phyloP scores from a whole-genome alignment of 345 rosid genomes.

The Euphorbia pulcherrima region DNA sequence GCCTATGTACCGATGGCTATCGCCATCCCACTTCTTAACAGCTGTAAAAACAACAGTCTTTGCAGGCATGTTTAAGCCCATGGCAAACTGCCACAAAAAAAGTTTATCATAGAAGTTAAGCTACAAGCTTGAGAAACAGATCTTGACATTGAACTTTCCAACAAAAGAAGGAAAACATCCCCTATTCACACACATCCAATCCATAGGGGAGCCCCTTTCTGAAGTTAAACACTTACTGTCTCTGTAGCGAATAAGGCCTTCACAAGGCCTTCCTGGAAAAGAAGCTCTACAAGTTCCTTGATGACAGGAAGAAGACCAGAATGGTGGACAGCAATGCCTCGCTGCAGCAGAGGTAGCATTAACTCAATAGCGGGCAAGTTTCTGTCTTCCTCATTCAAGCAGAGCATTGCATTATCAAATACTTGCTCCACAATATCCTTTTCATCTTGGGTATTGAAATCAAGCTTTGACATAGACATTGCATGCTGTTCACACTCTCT shows the following conservation, averaged over 20 bases:
- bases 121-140: conserved; percentile 2
- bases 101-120: conserved; percentile 4
- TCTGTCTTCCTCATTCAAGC: conserved; percentile 96
- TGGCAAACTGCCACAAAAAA: conserved; percentile 70
- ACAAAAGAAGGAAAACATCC: conserved; percentile 6
- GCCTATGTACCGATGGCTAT: conserved; percentile 88
- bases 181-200: conserved; percentile 6
- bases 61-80: conserved; percentile 99
- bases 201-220: conserved; percentile 5
- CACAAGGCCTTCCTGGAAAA: conserved; percentile 98
- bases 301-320: conserved; percentile 98
- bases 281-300: conserved; percentile 97
- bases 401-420: conserved; percentile 70
- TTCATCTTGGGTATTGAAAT: conserved; percentile 86
- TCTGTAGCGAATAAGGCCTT: conserved; percentile 97
- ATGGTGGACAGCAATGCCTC: conserved; percentile 98
- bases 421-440: conserved; percentile 74
- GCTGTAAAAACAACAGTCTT: conserved; percentile 95
- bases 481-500: conserved; percentile 98
- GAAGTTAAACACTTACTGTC: conserved; percentile 56
- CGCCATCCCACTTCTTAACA: conserved; percentile 98
- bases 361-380: conserved; percentile 88
- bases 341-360: conserved; percentile 92
- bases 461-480: conserved; percentile 95
- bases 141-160: no score